Conservation (phyloP, 208 protist species). For the Crithidia mellificae region DNA sequence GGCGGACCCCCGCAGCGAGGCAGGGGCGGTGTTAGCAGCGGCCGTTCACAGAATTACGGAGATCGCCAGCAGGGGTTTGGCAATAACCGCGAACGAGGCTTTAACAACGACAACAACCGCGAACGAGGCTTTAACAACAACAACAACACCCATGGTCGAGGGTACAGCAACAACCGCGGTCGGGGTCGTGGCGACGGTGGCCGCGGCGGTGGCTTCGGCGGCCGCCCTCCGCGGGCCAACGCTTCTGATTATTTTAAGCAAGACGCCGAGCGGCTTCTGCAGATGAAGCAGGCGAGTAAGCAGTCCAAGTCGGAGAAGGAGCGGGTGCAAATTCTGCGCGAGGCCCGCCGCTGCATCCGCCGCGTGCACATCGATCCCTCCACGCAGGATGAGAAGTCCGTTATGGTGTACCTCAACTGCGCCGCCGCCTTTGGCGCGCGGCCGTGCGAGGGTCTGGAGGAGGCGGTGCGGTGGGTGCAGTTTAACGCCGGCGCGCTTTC, state of each 20-base stretch:
- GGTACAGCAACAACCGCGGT: not conserved
- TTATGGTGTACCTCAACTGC: slow-evolving; percentile 76
- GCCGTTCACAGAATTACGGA: slow-evolving; percentile 10
- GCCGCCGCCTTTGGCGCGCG: slow-evolving; percentile 55
- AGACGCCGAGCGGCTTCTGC: slow-evolving; percentile 55
- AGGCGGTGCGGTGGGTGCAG: slow-evolving; percentile 69
- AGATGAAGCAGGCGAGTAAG: slow-evolving; percentile 70
- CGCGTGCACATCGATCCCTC: slow-evolving; percentile 70
- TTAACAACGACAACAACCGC: slow-evolving; percentile 10
- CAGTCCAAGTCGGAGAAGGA: slow-evolving; percentile 56
- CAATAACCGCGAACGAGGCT: slow-evolving; percentile 7
- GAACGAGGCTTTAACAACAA: not conserved
- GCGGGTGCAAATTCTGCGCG: slow-evolving; percentile 40
- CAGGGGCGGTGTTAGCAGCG: not conserved
- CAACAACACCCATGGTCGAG: not conserved
- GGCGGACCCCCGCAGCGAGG: slow-evolving; percentile 2
- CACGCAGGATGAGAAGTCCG: slow-evolving; percentile 80
- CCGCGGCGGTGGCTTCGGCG: not conserved
- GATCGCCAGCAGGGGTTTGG: slow-evolving; percentile 2
- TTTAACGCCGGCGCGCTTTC: slow-evolving; percentile 61
- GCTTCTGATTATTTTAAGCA: slow-evolving; percentile 40
- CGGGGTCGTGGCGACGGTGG: not conserved
- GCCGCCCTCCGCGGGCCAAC: slow-evolving; percentile 12
- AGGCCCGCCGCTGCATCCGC: slow-evolving; percentile 59
- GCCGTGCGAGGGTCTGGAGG: slow-evolving; percentile 44